Evolutionary conservation across 768 basidiomycete species (phyloP), one percentile per base, ranked within the genome.

Genomic region (Psilocybe tampanensis): DNA sequence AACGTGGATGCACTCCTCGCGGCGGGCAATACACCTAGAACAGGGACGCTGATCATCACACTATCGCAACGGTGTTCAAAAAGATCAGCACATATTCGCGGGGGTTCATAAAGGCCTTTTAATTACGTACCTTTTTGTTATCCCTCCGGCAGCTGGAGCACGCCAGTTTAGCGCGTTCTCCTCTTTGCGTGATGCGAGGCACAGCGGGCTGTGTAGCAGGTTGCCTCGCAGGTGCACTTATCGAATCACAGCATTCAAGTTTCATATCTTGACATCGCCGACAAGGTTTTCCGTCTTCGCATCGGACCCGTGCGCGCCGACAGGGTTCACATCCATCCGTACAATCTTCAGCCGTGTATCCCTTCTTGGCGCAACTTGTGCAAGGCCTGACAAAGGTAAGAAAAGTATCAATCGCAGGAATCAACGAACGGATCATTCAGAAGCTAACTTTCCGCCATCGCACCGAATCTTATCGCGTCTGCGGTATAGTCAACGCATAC

Each of bases 1-100:
- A 9, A 85, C 74, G 56, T 84, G 84, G 17, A 86, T 62, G 62
- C 86, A 88, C 41, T 80, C 77, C 62, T 85, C 82, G 2, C 71
- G 70, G 23, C 84, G 77, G 17, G 78, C 71, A 26, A 85, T 69
- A 63, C 86, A 88, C 33, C 85, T 80, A 56, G 78, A 74, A 66
- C 86, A 87, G 12, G 86, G 86, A 19, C 85, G 79, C 58, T 84
- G 78, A 62, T 86, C 79, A 47, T 86, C 84, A 62, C 86, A 87
- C 86, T 87, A 49, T 42, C 49, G 55, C 23, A 23, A 44, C 33
- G 12, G 34, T 52, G 60, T 34, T 47, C 54, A 13, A 64, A 44
- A 54, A 22, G 13, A 49, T 45, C 17, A 58, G 44, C 13, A 18
- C 7, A 47, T 11, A 26, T 11, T 24, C 22, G 17, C 13, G 19